Evolutionary conservation across 1,284 basidiomycete genomes (phyloP), one percentile per base, ranked within the genome.

Genomic region (Rhizoctonia solani): DNA sequence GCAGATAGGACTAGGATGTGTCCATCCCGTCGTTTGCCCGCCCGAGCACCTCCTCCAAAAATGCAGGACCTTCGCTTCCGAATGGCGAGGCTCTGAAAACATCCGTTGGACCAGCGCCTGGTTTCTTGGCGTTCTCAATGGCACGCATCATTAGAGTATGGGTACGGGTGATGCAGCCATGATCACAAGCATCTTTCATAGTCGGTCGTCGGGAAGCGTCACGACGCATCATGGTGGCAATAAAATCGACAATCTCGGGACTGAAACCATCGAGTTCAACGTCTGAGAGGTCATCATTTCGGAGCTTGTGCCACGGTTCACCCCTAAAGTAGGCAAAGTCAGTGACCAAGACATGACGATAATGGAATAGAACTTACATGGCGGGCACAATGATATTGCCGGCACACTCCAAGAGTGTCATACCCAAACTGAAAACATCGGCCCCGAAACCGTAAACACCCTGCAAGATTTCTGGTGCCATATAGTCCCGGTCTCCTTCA

Each of bases 381-480:
- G 96, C 94, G 74, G 97, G 97, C 39, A 99, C 90, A 69, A 96
- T 87, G 72, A 99, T 95, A 76, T 98, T 98, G 72, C 93, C 88
- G 39, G 95, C 92, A 55, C 93, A 89, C 82, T 99, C 97, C 49
- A 99, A 85, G 77, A 98, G 86, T 72, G 94, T 92, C 83, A 99
- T 89, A 66, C 97, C 97, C 88, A 79, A 75, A 93, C 92, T 90
- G 82, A 98, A 99, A 63, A 99, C 87, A 80, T 99, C 97, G 54
- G 95, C 96, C 54, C 92, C 92, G 79, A 89, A 92, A 74, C 95
- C 88, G 76, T 98, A 99, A 65, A 83, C 82, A 29, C 95, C 96
- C 75, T 91, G 87, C 63, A 99, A 82, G 67, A 99, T 93, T 79
- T 99, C 97, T 2, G 95, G 94, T n/a, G 97, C 95, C 79, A 99